phyloP scores from a whole-genome alignment of 192 early-diverging fungal species.

The Rhizophagus clarus region DNA sequence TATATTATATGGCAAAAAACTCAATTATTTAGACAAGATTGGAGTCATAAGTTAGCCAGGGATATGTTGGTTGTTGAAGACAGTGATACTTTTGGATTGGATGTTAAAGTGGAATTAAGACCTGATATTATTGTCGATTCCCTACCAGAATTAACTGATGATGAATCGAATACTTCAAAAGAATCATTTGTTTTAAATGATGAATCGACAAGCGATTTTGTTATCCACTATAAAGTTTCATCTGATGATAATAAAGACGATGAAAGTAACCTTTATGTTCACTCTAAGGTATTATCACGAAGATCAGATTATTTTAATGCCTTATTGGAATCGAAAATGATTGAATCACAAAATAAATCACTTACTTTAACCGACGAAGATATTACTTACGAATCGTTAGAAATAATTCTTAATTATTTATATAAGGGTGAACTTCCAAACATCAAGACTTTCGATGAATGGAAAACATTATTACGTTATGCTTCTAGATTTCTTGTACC shows the following conservation, averaged over 20 bases:
- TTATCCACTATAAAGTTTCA: neutral
- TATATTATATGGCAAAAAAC: neutral
- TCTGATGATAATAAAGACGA: neutral
- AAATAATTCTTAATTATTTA: neutral
- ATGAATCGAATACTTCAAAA: neutral
- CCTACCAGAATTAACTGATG: neutral
- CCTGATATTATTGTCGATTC: conserved; percentile 3
- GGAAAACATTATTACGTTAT: neutral
- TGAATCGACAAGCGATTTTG: conserved; percentile 11
- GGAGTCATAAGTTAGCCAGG: neutral
- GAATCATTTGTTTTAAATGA: neutral
- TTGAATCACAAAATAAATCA: neutral
- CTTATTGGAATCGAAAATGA: conserved; percentile 5
- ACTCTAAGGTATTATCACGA: neutral
- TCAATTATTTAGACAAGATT: conserved; percentile 4
- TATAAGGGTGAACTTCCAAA: neutral
- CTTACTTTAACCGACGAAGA: neutral
- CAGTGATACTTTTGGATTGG: neutral
- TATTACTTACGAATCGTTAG: neutral
- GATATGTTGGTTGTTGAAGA: neutral
- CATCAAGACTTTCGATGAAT: neutral
- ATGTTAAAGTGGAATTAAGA: neutral
- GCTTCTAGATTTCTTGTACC: conserved; percentile 10
- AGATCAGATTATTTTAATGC: conserved; percentile 14
- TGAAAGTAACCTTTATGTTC: neutral